Conservation (phyloP, 805 yeast species). For the Schizosaccharomyces octosporus region DNA sequence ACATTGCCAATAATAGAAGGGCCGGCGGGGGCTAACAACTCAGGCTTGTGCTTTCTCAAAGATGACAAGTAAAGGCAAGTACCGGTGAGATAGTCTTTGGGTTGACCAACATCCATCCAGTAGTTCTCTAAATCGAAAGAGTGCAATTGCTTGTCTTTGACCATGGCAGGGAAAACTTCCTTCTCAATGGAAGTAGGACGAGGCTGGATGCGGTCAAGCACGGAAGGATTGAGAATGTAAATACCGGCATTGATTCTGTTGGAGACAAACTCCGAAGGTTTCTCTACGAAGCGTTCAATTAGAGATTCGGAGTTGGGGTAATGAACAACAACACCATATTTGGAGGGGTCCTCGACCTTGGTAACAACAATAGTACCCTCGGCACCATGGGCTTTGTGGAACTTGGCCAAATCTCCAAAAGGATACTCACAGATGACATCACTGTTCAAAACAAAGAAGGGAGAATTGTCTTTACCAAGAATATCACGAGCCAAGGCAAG, state of each 20-base stretch:
- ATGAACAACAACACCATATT: slow-evolving; percentile 97
- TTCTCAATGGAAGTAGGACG: slow-evolving; percentile 98
- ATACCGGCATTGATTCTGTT: slow-evolving; percentile 99
- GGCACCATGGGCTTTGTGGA: slow-evolving; percentile 92
- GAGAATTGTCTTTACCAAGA: slow-evolving; percentile 79
- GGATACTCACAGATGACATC: slow-evolving; percentile 98
- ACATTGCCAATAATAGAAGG: slow-evolving; percentile 40
- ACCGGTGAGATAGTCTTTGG: slow-evolving; percentile 96
- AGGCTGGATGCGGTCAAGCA: slow-evolving; percentile 85
- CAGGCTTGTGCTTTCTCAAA: slow-evolving; percentile 55
- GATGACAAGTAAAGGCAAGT: slow-evolving; percentile 78
- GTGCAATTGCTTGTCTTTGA: slow-evolving; percentile 66
- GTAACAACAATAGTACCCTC: slow-evolving; percentile 97
- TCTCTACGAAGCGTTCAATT: slow-evolving; percentile 96
- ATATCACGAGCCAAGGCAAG: slow-evolving; percentile 86
- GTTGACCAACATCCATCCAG: slow-evolving; percentile 99
- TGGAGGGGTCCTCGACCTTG: slow-evolving; percentile 97
- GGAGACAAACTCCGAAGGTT: slow-evolving; percentile 97
- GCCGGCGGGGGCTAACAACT: slow-evolving; percentile 23
- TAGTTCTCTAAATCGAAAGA: slow-evolving; percentile 95
- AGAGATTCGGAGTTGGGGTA: slow-evolving; percentile 70
- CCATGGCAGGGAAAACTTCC: slow-evolving; percentile 95
- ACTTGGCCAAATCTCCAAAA: slow-evolving; percentile 67
- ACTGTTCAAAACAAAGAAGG: slow-evolving; percentile 92
- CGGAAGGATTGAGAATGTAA: slow-evolving; percentile 92